phyloP scores from a whole-genome alignment of 352 stramenopile species.

The Phytophthora europaea region DNA sequence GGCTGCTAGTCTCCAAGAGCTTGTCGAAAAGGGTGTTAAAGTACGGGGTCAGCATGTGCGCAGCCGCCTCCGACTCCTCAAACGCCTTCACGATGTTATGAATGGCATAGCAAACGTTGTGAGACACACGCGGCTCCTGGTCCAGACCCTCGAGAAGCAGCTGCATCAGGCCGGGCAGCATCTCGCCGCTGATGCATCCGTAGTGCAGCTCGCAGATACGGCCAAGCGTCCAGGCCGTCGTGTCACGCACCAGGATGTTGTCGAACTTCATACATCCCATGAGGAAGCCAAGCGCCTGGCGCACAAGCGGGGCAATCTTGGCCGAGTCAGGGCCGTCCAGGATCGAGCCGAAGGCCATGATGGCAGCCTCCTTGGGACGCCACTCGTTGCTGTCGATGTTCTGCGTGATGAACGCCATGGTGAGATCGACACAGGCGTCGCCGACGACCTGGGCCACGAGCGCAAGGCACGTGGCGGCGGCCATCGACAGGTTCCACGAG shows the following conservation, averaged over 20 bases:
- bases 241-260: constrained; percentile 95
- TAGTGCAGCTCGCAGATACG: constrained; percentile 97
- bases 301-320: constrained; percentile 93
- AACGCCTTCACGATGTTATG: constrained; percentile 97
- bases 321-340: constrained; percentile 93
- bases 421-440: constrained; percentile 91
- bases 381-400: constrained; percentile 97
- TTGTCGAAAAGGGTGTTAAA: constrained; percentile 93
- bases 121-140: constrained; percentile 92
- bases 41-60: constrained; percentile 94
- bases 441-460: constrained; percentile 95
- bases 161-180: constrained; percentile 91
- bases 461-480: constrained; percentile 93
- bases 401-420: constrained; percentile 95
- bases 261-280: constrained; percentile 93
- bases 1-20: constrained; percentile 92
- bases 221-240: constrained; percentile 96
- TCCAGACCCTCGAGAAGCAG: constrained; percentile 87
- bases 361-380: constrained; percentile 95
- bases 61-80: constrained; percentile 75
- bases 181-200: constrained; percentile 89
- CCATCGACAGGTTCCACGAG: constrained; percentile 95
- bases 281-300: constrained; percentile 94
- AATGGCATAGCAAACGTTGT: constrained; percentile 97
- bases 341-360: constrained; percentile 98